Base-by-base conservation (phyloP, 2,329 filamentous ascomycete genomes). In the Aaosphaeria arxii region DNA sequence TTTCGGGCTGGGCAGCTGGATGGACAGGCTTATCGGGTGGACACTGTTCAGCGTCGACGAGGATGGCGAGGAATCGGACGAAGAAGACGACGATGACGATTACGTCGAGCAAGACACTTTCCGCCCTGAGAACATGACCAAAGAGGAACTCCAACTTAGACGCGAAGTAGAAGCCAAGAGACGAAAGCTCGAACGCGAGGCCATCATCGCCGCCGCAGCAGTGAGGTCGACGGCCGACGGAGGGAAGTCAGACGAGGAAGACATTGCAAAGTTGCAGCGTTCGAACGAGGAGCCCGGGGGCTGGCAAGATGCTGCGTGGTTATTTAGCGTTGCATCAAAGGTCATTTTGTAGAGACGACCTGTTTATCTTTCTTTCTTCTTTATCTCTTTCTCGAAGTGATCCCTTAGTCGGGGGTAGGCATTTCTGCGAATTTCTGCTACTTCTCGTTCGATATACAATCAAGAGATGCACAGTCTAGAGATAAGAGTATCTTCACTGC, bases 291-390 rank as follows among this genome's bases (percentile, higher is more conserved):
- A 67, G 11, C 60, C 54, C 13, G 78, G 77, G 5, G 78, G 79
- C 0, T 84, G 81, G 81, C 73, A 77, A 50, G 81, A 84, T 68
- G 80, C 78, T 31, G 74, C 76, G 30, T 84, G 81, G 81, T 59
- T 84, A 49, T 63, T 84, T 48, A 77, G 77, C 43, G 74, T 80
- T 39, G 78, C 80, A 7, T 69, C 69, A 0, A 77, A 76, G 50
- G 75, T 74, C 30, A 46, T 72, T 17, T 56, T 71, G n/a, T 67
- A 24, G 17, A 24, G 17, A 24, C 17, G 17, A 24, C 17, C 17
- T 24, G 17, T 24, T 24, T 24, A 2, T 24, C 2, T 24, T 24
- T 3, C 17, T 17, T 13, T 9, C 38, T 9, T 24, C 17, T 24
- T 3, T 24, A 2, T 24, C 17, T 24, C 2, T 24, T 24, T 24